phyloP scores from a whole-genome alignment of 1,139 yeast species.

The Wickerhamiella pararugosa region DNA sequence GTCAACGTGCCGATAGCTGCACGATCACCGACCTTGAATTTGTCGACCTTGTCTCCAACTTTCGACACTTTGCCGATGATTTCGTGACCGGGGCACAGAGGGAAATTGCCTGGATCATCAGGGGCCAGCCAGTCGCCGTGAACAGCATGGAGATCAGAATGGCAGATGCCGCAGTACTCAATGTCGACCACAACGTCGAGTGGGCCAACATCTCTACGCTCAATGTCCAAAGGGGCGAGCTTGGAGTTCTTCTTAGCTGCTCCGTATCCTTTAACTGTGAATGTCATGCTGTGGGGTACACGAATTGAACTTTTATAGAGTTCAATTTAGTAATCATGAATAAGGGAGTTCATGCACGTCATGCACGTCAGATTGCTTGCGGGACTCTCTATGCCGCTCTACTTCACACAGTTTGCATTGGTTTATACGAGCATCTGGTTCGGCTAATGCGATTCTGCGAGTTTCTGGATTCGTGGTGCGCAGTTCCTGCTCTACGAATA shows the following conservation, averaged over 20 bases:
- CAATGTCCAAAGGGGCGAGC: neutral
- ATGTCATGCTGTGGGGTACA: neutral
- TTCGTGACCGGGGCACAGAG: conserved; percentile 73
- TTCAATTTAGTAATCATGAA: no score
- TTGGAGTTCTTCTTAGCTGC: neutral
- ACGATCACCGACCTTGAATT: conserved; percentile 58
- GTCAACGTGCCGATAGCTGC: conserved; percentile 67
- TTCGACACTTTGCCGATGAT: conserved; percentile 77
- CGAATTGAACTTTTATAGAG: no score
- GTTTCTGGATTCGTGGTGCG: no score
- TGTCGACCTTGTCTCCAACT: conserved; percentile 50
- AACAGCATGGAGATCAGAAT: conserved; percentile 45
- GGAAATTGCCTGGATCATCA: conserved; percentile 33
- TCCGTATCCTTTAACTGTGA: neutral
- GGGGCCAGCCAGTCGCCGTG: conserved; percentile 55
- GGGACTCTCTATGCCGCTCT: no score
- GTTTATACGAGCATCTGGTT: no score
- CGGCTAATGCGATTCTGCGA: no score
- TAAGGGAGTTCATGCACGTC: no score
- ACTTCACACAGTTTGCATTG: no score
- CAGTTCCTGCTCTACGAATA: no score
- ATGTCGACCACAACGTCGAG: conserved; percentile 48
- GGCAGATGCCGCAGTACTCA: conserved; percentile 30
- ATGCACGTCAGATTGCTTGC: no score
- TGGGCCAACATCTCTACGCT: conserved; percentile 17